Percentiles rank a stretch among this genome's conserved stretches.
Evolutionary conservation across 306 rosid genomes (phyloP).

Genomic region (Lagenaria siceraria): DNA sequence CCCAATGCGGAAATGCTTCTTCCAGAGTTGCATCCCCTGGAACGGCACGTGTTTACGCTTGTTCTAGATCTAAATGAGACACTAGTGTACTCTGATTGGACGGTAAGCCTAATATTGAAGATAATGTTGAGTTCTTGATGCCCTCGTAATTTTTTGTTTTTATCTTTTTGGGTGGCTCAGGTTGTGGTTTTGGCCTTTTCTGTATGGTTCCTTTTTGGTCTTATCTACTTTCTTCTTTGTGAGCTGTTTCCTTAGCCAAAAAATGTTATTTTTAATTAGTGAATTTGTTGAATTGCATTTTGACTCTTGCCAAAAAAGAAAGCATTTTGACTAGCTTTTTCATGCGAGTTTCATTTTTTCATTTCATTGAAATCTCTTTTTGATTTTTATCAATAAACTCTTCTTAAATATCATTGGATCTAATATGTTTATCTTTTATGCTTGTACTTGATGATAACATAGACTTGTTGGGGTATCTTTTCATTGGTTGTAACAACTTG

Average conservation of each 20-base stretch:
- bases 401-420: background rate
- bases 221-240: background rate
- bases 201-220: background rate
- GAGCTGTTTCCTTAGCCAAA: background rate
- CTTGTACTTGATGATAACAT: background rate
- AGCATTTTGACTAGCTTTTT: background rate
- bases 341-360: background rate
- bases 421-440: background rate
- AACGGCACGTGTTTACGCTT: conserved; percentile 76
- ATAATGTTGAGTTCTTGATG: background rate
- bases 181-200: background rate
- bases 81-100: conserved; percentile 77
- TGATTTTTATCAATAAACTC: background rate
- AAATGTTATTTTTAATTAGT: background rate
- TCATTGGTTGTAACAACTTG: conserved; percentile 8
- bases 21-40: conserved; percentile 87
- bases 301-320: background rate
- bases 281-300: background rate
- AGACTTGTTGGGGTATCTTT: background rate
- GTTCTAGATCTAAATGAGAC: conserved; percentile 96
- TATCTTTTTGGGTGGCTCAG: background rate
- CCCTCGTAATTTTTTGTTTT: background rate
- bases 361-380: background rate
- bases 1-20: conserved; percentile 92
- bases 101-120: conserved; percentile 34